Evolutionary conservation across 208 protist species (phyloP), one percentile per base, ranked within the genome.

Genomic region (Crithidia acanthocephali): DNA sequence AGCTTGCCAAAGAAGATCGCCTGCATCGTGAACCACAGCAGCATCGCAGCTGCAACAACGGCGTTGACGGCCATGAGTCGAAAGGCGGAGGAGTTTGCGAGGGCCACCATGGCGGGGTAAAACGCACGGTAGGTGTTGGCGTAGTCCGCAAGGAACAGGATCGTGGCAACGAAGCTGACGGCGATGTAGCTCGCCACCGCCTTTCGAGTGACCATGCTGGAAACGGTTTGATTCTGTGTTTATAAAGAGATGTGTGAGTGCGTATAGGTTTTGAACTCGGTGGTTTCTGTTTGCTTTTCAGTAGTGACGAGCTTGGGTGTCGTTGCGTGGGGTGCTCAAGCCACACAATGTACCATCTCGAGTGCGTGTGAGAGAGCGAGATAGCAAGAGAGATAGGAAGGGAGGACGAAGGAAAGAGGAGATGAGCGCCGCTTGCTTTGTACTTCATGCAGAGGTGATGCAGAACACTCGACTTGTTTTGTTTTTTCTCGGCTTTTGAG

Each of bases 21-120:
- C 20, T 80, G 71, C 18, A 81, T 35, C 22, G 84, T 15, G 37
- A 80, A 47, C 81, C 83, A 93, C 18, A 88, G 22, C 45, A 84
- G 15, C 42, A 85, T 15, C 2, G 67, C 45, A 9, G 60, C 28
- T 5, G 81, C 79, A 22, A 93, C 51, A 13, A 82, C 74, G 2
- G 50, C 40, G 63, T 91, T 93, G 13, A 84, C 74, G 13, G 76
- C 55, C 16, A 90, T 37, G 53, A 92, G n/a, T 32, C 65, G 68
- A 57, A 94, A 96, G 6, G 81, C 23, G 25, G 82, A 73, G 23
- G 86, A 93, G 72, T 87, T 92, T 7, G 83, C 84, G 51, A 96
- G 64, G 22, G 82, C 82, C 10, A 94, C 79, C 28, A 87, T 79
- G 30, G 66, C 79, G 13, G 86, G 72, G 68, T 87, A 96, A 44